Evolutionary conservation across 352 stramenopile genomes (phyloP), one percentile per base, ranked within the genome.

Genomic region (Phytophthora citricola): DNA sequence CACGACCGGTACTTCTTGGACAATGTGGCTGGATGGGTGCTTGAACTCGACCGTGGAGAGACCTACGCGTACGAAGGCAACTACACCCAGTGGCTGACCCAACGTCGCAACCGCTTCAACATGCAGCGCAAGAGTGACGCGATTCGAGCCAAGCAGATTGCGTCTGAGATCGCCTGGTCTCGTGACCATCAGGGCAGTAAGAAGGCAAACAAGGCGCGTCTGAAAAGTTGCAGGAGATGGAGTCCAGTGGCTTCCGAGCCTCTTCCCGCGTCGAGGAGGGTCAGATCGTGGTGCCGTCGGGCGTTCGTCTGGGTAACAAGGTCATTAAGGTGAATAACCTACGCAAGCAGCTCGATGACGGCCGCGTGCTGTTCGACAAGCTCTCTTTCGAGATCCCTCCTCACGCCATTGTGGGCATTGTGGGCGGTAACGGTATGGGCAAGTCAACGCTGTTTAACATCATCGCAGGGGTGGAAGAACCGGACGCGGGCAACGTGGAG

Each of bases 1-100:
- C 98, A 99, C 83, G 98, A 99, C 74, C 86, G 97, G 20, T 99
- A 99, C 77, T 99, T 99, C 70, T 65, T 99, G 26, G 97, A 99
- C 68, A 98, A 99, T 68, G 97, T 99, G 5, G 94, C 95, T 7
- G 84, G 95, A 24, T 99, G 97, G 95, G 99, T 99, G 61, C 75
- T 99, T 3, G 96, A 99, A 71, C 81, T 99, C 2, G 97, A 99
- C 73, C 86, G 95, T 49, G 97, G 97, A 17, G 81, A 98, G 65
- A 98, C 95, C n/a, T 97, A 98, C 76, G 95, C 95, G 38, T 99
- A 98, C 79, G 93, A 99, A 79, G 98, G 98, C 34, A 99, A 99
- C 76, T 99, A 99, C 81, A 97, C 91, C n/a, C 79, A 89, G 54
- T 99, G 97, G 93, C 82, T 99, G 12, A 90, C 97, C 50, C 89